Evolutionary conservation across 2,329 filamentous ascomycete species (phyloP).

Genomic region (Mollisia scopiformis): DNA sequence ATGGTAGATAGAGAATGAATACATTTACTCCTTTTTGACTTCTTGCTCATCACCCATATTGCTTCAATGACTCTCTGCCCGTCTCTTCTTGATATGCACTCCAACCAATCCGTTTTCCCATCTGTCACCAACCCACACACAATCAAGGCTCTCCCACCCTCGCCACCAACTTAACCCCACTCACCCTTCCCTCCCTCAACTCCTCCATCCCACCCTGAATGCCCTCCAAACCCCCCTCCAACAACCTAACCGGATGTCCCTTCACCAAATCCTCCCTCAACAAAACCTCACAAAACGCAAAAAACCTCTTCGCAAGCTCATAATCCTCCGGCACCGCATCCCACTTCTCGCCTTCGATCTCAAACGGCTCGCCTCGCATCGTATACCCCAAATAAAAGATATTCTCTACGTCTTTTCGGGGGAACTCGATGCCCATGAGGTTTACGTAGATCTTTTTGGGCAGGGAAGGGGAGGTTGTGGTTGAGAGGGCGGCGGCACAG

Average conservation of each 20-base stretch:
- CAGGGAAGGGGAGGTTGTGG: neutral
- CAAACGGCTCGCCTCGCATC: constrained; percentile 39
- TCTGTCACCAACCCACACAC: too few species aligned
- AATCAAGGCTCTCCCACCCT: constrained; percentile 5
- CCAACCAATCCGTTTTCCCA: too few species aligned
- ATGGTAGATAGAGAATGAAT: too few species aligned
- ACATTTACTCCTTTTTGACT: too few species aligned
- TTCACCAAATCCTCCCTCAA: constrained; percentile 39
- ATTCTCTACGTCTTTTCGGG: constrained; percentile 32
- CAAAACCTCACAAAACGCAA: constrained; percentile 36
- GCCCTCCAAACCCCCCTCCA: constrained; percentile 16
- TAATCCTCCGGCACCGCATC: constrained; percentile 32
- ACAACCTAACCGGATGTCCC: constrained; percentile 31
- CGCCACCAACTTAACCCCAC: constrained; percentile 45
- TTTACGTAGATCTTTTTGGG: constrained; percentile 59
- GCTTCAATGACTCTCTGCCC: too few species aligned
- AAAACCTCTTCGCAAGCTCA: constrained; percentile 39
- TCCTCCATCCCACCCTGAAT: constrained; percentile 15
- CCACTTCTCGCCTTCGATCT: constrained; percentile 20
- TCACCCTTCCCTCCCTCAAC: constrained; percentile 32
- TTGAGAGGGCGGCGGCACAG: constrained; percentile 33
- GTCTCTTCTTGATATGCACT: too few species aligned
- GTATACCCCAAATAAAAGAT: constrained; percentile 43
- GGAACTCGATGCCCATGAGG: constrained; percentile 40
- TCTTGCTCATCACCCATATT: too few species aligned